Evolutionary conservation across 2,329 filamentous ascomycete genomes (phyloP).

Genomic region (Scedosporium aurantiacum): DNA sequence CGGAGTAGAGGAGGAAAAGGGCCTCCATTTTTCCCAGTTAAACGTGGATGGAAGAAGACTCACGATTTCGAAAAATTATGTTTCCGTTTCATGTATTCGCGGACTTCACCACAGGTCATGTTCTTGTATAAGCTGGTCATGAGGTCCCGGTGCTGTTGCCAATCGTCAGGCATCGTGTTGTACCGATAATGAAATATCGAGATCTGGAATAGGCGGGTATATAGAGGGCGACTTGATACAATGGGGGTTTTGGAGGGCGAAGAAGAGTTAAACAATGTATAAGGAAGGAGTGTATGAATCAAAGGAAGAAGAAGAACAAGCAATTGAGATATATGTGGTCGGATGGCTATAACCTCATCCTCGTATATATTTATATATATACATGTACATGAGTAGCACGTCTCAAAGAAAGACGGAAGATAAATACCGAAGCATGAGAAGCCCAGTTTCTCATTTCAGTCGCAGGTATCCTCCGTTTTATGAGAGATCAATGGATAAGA

Average conservation of each 20-base stretch:
- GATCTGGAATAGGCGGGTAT: neutral
- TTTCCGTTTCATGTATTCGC: slow-evolving; percentile 24
- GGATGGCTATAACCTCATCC: neutral
- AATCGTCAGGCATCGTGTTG: slow-evolving; percentile 32
- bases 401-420: too few relatives aligned
- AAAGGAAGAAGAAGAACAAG: neutral
- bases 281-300: neutral
- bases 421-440: too few relatives aligned
- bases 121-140: slow-evolving; percentile 31
- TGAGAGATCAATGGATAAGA: too few relatives aligned
- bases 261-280: neutral
- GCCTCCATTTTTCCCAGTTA: neutral
- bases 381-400: too few relatives aligned
- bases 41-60: slow-evolving; percentile 12
- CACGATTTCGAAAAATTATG: slow-evolving; percentile 31
- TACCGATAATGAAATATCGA: neutral
- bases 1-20: neutral
- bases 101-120: slow-evolving; percentile 29
- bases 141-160: slow-evolving; percentile 23
- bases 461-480: too few relatives aligned
- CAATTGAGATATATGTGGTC: neutral
- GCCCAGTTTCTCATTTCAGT: too few relatives aligned
- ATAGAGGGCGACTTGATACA: neutral
- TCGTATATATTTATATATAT: too few relatives aligned
- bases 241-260: neutral